Percentiles rank a stretch among this genome's conserved stretches.
phyloP scores from a whole-genome alignment of 2,329 filamentous ascomycete genomes.

The Aspergillus ochraceoroseus region DNA sequence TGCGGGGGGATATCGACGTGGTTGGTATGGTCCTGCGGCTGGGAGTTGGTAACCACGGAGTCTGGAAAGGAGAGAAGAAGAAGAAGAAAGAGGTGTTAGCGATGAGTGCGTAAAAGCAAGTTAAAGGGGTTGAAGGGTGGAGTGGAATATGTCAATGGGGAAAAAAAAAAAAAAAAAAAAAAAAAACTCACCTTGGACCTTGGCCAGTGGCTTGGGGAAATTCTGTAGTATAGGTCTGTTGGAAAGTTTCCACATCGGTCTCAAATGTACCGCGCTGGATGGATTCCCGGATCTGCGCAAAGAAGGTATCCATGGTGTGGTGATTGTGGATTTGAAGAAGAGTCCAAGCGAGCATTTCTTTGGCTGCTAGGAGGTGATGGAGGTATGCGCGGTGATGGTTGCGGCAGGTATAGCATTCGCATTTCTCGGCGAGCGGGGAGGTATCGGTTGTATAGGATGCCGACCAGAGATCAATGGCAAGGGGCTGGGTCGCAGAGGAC shows the following conservation, averaged over 20 bases:
- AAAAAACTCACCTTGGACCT: constrained; percentile 60
- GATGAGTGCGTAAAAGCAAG: no score
- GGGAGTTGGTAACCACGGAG: constrained; percentile 79
- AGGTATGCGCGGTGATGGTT: constrained; percentile 82
- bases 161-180: background rate
- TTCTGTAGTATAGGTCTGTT: constrained; percentile 61
- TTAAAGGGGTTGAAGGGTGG: no score
- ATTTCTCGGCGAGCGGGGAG: constrained; percentile 58
- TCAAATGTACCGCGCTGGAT: constrained; percentile 56
- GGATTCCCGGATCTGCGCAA: constrained; percentile 61
- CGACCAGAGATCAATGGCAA: constrained; percentile 78
- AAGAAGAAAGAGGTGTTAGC: no score
- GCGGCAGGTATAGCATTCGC: constrained; percentile 76
- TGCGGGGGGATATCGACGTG: constrained; percentile 61
- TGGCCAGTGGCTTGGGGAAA: constrained; percentile 70
- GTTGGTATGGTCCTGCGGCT: constrained; percentile 58
- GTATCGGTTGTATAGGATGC: constrained; percentile 57
- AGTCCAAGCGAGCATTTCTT: constrained; percentile 96
- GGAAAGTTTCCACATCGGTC: constrained; percentile 56
- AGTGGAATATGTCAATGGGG: background rate
- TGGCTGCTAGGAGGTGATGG: constrained; percentile 79
- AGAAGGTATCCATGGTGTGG: constrained; percentile 66
- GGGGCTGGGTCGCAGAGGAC: constrained; percentile 34
- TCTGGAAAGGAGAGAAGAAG: constrained; percentile 30
- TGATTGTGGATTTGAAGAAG: constrained; percentile 91